Base-by-base conservation (phyloP, 441 rosid genomes). In the Mallotus repandus region DNA sequence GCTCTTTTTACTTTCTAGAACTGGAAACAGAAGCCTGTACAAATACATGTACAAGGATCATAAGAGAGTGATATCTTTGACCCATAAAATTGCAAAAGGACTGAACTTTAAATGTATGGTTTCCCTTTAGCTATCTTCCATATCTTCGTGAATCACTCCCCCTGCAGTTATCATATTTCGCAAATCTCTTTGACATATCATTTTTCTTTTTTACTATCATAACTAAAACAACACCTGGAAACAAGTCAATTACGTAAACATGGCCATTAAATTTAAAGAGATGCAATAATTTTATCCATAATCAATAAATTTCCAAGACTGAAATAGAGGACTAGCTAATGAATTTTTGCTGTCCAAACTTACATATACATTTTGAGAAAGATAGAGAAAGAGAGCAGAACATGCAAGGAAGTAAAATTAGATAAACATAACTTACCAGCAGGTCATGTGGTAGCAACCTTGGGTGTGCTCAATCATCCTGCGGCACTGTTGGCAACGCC, bases 391-490 rank as follows among this genome's bases (percentile, higher is more conserved):
- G 46, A 48, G 4, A 11, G 2, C 41, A 63, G 8, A 63, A 19
- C 25, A 43, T 21, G 43, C 9, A n/a, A 35, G 5, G 21, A 45
- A 62, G 16, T 5, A 49, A 59, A 58, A 35, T 72, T 48, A 52
- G 18, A 63, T 48, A 52, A 18, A 63, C 22, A 48, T 21, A 68
- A 69, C 97, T 79, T 85, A 95, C 99, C 90, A 78, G 85, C 97
- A 95, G 48, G 98, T 92, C 94, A 95, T 91, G 85, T 91, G 99
- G 81, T 88, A 82, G 84, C 98, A 95, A 72, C 98, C 98, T 69
- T 91, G 98, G 43, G 88, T 71, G 63, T 89, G 99, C 81, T 95
- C 97, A 62, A 91, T 89, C 99, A 95, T 95, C 80, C 91, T 87
- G 65, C 87, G 93, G 75, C 99, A 92, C 71, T 89, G 98, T 78